Evolutionary conservation across 345 rosid species (phyloP).

Genomic region (Citrus sinensis): DNA sequence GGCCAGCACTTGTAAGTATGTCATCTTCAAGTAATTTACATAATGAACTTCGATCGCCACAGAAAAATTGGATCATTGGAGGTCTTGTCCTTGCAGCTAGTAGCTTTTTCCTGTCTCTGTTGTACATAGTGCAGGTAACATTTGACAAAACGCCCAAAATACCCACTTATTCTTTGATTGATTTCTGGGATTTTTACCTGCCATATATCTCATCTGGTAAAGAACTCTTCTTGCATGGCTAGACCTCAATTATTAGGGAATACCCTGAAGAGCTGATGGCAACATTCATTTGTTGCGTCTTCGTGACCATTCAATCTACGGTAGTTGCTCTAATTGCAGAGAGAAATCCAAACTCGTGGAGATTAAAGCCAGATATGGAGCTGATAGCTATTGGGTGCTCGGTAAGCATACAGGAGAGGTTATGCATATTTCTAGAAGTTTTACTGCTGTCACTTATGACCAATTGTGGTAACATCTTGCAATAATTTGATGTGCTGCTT

Average conservation of each 20-base stretch:
- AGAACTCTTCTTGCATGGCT: not conserved
- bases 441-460: not conserved
- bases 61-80: conserved; percentile 15
- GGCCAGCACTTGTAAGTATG: conserved; percentile 4
- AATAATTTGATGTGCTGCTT: not conserved
- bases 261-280: conserved; percentile 24
- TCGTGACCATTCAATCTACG: conserved; percentile 14
- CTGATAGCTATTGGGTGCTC: conserved; percentile 17
- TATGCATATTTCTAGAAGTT: not conserved
- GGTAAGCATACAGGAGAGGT: conserved; percentile 6
- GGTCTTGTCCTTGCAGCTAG: conserved; percentile 8
- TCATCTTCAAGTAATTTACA: not conserved
- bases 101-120: not conserved
- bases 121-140: conserved; percentile 2
- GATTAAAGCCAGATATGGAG: conserved; percentile 14
- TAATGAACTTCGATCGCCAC: not conserved
- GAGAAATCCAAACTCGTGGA: conserved; percentile 27
- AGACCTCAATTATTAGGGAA: conserved; percentile 19
- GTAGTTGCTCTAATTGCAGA: conserved; percentile 15
- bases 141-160: not conserved
- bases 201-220: not conserved
- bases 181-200: not conserved
- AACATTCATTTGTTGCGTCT: conserved; percentile 9
- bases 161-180: too few species aligned
- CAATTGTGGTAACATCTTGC: not conserved